Percentiles rank a stretch among this genome's conserved stretches.
phyloP scores from a whole-genome alignment of 2,329 filamentous ascomycete genomes.

The Diaporthe ilicicola region DNA sequence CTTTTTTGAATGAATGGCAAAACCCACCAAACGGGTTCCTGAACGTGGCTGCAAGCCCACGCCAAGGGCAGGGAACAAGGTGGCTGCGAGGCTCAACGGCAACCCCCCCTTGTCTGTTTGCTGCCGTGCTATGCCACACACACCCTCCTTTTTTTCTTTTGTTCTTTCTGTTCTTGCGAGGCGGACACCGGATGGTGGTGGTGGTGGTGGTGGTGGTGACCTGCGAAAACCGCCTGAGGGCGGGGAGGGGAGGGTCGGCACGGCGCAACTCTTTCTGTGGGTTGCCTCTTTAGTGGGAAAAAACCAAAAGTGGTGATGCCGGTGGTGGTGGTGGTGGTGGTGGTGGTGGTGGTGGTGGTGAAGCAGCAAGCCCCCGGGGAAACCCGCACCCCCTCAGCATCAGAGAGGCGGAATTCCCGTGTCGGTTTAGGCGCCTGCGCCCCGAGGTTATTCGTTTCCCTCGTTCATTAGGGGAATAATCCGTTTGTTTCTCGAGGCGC shows the following conservation, averaged over 20 bases:
- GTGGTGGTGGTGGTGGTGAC: too few species aligned
- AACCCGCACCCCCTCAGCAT: neutral
- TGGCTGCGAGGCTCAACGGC: neutral
- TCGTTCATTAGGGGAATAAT: too few species aligned
- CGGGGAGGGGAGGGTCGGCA: neutral
- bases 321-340: neutral
- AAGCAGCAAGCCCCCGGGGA: neutral
- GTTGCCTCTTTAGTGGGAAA: neutral
- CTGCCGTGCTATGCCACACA: slow-evolving; percentile 25
- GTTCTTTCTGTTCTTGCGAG: neutral
- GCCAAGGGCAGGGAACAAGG: slow-evolving; percentile 12
- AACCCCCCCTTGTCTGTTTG: neutral
- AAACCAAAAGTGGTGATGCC: neutral
- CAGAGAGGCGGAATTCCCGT: neutral
- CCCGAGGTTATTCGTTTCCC: too few species aligned
- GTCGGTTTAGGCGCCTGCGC: too few species aligned
- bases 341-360: too few species aligned
- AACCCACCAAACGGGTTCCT: slow-evolving; percentile 27
- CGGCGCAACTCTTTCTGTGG: neutral
- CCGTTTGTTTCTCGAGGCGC: too few species aligned
- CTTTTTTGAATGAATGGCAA: too few species aligned
- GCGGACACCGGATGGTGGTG: too few species aligned
- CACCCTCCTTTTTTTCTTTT: neutral
- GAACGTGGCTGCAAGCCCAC: slow-evolving; percentile 26
- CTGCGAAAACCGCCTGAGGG: too few species aligned